A percentile compares a stretch with the other conserved stretches of the same genome.
These are phyloP conservation scores for Clarireedia hainanense DNA, from an alignment of 2,329 filamentous ascomycete species.

Conservation along the genomic window DNA sequence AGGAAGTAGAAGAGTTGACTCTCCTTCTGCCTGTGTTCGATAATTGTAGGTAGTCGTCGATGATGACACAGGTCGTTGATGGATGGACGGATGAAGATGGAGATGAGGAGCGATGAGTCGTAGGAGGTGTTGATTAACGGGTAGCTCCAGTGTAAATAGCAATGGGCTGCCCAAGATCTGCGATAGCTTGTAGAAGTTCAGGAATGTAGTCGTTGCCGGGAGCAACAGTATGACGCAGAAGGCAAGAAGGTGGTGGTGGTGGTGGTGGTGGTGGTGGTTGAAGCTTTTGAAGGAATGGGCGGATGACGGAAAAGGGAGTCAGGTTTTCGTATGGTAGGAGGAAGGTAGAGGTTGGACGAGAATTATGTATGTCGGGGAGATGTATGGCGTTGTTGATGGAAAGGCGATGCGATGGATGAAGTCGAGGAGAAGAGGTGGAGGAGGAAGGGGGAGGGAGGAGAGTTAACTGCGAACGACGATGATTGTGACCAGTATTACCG, in stretches of 20 bases:
- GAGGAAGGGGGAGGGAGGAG: conserved; percentile 26
- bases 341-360: conserved; percentile 21
- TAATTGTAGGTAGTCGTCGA: neutral
- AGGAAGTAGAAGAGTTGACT: conserved; percentile 42
- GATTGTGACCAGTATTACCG: conserved; percentile 25
- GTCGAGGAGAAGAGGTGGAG: conserved; percentile 28
- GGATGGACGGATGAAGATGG: too few species aligned
- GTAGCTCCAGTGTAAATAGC: neutral
- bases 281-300: conserved; percentile 12
- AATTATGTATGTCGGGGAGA: neutral
- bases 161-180: conserved; percentile 8
- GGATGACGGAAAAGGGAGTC: conserved; percentile 1
- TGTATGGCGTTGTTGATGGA: conserved; percentile 6
- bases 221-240: conserved; percentile 20
- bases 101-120: neutral
- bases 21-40: conserved; percentile 30
- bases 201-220: conserved; percentile 17
- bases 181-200: conserved; percentile 8
- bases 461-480: conserved; percentile 27
- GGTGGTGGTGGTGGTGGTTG: neutral
- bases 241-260: conserved; percentile 4
- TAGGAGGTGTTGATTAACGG: neutral
- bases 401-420: conserved; percentile 13
- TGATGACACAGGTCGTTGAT: neutral
- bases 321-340: conserved; percentile 11